phyloP scores from a whole-genome alignment of 805 yeast species.

The Yarrowia porcina region DNA sequence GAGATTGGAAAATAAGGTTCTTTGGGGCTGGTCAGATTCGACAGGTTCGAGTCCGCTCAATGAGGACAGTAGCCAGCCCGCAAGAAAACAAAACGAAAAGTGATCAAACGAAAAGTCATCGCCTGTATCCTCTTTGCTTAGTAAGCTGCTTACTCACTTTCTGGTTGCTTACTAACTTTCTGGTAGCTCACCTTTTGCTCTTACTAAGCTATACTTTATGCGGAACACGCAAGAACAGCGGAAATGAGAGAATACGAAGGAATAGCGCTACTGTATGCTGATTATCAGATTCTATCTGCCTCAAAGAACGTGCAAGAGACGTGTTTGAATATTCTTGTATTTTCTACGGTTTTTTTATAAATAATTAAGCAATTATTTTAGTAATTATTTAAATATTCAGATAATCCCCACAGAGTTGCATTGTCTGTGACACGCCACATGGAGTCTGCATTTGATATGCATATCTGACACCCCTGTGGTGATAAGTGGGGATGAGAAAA shows the following conservation, averaged over 20 bases:
- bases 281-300: background rate
- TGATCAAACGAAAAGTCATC: background rate
- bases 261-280: background rate
- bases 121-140: no score
- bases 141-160: background rate
- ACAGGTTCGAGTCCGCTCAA: background rate
- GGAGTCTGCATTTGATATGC: background rate
- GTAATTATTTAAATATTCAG: no score
- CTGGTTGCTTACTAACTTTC: background rate
- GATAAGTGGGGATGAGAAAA: background rate
- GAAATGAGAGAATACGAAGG: background rate
- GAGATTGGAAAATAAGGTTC: background rate
- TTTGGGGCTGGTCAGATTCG: background rate
- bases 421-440: conserved; percentile 7
- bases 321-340: no score
- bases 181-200: no score
- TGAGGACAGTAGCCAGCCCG: background rate
- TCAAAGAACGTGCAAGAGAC: no score
- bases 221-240: background rate
- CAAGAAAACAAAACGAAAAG: background rate
- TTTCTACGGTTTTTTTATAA: no score
- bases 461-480: background rate
- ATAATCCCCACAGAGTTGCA: background rate
- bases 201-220: background rate
- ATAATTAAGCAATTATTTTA: no score